These are phyloP conservation scores for Plasmodium falciparum DNA, from an alignment of 169 alveolate genomes.

Conservation along the genomic window DNA sequence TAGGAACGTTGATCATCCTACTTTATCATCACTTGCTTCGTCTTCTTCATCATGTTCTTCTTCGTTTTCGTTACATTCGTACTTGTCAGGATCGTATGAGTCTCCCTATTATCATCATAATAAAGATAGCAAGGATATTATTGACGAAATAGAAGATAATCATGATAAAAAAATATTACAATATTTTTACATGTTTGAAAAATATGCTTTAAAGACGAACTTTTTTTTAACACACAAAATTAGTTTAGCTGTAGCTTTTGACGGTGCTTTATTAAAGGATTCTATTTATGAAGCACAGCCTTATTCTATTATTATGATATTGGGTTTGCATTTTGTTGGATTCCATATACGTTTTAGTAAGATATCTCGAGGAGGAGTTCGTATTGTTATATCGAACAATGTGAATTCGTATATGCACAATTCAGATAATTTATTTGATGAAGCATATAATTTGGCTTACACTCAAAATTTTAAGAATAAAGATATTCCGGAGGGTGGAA, in stretches of 20 bases:
- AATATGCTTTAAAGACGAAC: conserved; percentile 82
- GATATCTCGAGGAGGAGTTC: conserved; percentile 89
- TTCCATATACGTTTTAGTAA: conserved; percentile 87
- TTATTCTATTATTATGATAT: conserved; percentile 82
- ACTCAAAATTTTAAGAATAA: conserved; percentile 89
- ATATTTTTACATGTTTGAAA: conserved; percentile 82
- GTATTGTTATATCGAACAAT: conserved; percentile 87
- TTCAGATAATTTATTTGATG: conserved; percentile 84
- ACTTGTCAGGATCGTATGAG: no score
- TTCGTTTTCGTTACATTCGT: no score
- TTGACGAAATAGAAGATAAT: conserved; percentile 82
- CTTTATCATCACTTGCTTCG: no score
- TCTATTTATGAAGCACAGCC: conserved; percentile 84
- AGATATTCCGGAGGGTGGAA: conserved; percentile 91
- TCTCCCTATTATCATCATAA: not conserved
- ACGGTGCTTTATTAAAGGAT: conserved; percentile 78
- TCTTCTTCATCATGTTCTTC: not conserved
- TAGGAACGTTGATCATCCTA: not conserved
- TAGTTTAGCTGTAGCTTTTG: conserved; percentile 83
- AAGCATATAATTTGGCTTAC: conserved; percentile 87
- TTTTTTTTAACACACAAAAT: conserved; percentile 82
- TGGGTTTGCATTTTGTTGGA: conserved; percentile 89
- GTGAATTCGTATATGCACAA: conserved; percentile 85
- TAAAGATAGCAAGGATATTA: conserved; percentile 43
- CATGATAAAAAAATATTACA: conserved; percentile 81